Evolutionary conservation across 2,329 filamentous ascomycete genomes (phyloP).

Genomic region (Colletotrichum destructivum): DNA sequence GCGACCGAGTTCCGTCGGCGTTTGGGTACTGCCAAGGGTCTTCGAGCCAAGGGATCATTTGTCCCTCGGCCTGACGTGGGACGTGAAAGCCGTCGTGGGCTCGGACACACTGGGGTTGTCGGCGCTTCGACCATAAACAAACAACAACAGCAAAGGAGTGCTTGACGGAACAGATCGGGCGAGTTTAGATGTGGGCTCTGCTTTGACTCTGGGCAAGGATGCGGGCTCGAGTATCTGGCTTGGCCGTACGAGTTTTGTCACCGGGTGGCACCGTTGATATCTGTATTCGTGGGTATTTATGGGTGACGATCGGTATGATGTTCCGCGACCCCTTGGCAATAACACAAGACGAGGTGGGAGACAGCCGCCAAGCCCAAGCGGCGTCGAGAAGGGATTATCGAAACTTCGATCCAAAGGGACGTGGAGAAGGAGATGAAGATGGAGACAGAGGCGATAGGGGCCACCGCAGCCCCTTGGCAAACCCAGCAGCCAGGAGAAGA

Average conservation of each 20-base stretch:
- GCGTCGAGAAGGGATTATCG: slow-evolving; percentile 22
- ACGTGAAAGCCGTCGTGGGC: neutral
- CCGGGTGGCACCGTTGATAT: neutral
- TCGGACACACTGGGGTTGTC: neutral
- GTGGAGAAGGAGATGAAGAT: slow-evolving; percentile 2
- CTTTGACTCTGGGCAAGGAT: neutral
- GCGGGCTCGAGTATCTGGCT: neutral
- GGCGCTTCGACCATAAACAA: slow-evolving; percentile 9
- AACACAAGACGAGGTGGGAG: neutral
- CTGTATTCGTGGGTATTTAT: no score
- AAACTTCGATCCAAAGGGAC: slow-evolving; percentile 28
- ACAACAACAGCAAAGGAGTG: neutral
- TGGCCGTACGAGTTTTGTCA: neutral
- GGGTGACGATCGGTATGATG: slow-evolving; percentile 32
- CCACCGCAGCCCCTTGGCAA: slow-evolving; percentile 1
- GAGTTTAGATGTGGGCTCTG: neutral
- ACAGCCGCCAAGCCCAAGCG: slow-evolving; percentile 3
- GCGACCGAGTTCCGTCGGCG: neutral
- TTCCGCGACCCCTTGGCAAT: slow-evolving; percentile 22
- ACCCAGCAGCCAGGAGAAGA: slow-evolving; percentile 3
- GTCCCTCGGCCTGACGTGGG: neutral
- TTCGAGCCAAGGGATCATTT: neutral
- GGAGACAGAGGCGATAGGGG: neutral
- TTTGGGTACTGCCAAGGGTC: slow-evolving; percentile 4
- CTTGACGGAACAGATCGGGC: neutral